Base-by-base conservation (phyloP, 805 yeast species). In the Cyberlindnera amylophila region DNA sequence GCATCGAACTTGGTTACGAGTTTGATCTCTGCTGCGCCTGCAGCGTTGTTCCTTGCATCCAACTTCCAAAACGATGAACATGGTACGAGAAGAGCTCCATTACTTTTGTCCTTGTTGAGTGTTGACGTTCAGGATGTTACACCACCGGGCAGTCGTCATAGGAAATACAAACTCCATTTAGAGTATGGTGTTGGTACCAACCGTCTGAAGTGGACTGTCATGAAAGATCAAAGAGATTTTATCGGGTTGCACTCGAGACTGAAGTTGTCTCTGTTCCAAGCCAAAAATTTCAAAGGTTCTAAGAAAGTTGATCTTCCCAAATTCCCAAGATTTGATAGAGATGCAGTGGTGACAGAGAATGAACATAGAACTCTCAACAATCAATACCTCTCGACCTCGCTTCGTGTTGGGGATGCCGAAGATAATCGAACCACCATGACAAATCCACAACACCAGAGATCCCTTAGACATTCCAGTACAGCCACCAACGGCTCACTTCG, bases 151-250 rank as follows among this genome's bases (percentile, higher is more conserved):
- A 50, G 45, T 30, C 50, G 44, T 11, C 69, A 67, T 37, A 61
- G 63, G 43, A 74, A 70, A 41, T 84, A 76, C 52, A 70, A 75
- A 45, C 67, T 93, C n/a, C 86, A 83, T 37, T 67, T 93, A 34
- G 96, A 90, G 58, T 93, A 93, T 57, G 99, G 98, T 6, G 77
- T 89, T 26, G 96, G 96, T 2, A 76, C 79, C 6, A 77, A 81
- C 42, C 66, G 89, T 41, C 67, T 89, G 53, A 77, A 77, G 52
- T 93, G 99, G 99, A 69, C 82, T 1, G 76, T 93, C 6, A 71
- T 78, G 23, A 83, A 82, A 53, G 82, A 79, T 17, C 77, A 82
- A 36, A 78, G 80, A 52, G 96, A 89, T 48, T 69, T 93, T 33
- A 65, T 76, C n/a, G 71, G 71, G 19, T 69, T 91, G 42, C 95